Evolutionary conservation across 495 filamentous ascomycete genomes (phyloP).

Genomic region (Podospora comata): DNA sequence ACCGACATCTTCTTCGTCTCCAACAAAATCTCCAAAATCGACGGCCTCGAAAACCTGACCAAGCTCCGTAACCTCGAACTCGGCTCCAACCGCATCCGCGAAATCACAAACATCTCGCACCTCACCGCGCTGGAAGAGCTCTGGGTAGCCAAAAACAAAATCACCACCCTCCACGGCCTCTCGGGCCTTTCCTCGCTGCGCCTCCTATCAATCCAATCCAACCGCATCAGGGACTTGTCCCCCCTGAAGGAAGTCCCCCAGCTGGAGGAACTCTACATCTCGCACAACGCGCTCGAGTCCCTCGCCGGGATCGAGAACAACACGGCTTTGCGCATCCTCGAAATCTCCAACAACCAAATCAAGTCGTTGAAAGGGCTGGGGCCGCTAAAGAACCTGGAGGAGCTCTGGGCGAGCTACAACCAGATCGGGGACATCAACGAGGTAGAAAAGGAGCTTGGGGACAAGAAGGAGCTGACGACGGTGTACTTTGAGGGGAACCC

Average conservation of each 20-base stretch:
- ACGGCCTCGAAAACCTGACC: constrained; percentile 72
- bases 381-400: constrained; percentile 69
- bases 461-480: constrained; percentile 77
- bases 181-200: constrained; percentile 70
- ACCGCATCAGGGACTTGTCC: constrained; percentile 78
- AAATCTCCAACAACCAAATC: constrained; percentile 89
- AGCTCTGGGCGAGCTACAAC: constrained; percentile 94
- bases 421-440: constrained; percentile 74
- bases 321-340: constrained; percentile 69
- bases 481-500: constrained; percentile 99
- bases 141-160: constrained; percentile 98
- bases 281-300: constrained; percentile 86
- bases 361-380: constrained; percentile 67
- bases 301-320: constrained; percentile 73
- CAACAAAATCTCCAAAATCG: constrained; percentile 87
- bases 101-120: constrained; percentile 81
- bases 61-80: constrained; percentile 81
- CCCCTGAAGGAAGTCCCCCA: constrained; percentile 69
- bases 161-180: constrained; percentile 75
- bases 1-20: constrained; percentile 90
- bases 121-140: constrained; percentile 76
- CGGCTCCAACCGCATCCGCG: constrained; percentile 85
- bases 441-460: constrained; percentile 72
- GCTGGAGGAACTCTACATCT: constrained; percentile 94
- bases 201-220: constrained; percentile 95